Evolutionary conservation across 495 filamentous ascomycete species (phyloP), one percentile per base, ranked within the genome.

Genomic region (Penicillium canariense): DNA sequence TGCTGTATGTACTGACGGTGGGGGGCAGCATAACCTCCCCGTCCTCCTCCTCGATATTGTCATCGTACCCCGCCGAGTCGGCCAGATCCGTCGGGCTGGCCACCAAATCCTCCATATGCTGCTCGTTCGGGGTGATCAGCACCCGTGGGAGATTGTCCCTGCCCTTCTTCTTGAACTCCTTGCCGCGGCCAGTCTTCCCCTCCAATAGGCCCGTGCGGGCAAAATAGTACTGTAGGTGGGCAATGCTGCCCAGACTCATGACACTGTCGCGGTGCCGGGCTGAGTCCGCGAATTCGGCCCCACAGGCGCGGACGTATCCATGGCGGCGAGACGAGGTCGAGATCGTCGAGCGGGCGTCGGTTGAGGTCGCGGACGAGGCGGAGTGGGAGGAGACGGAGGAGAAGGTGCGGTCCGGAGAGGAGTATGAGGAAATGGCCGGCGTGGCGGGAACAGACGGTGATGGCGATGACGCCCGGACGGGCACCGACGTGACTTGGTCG

Each of bases 141-240:
- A 78, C 53, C 48, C 67, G 63, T 1, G 75, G 73, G 6, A 72
- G 54, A 38, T 75, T 72, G 17, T 73, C 65, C 38, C 56, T 61
- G 55, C 68, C 73, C 59, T 79, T 83, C 53, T 77, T 80, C 60
- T 87, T 87, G 54, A 80, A 85, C 61, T 88, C 87, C 7, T 86
- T 84, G 48, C 92, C 72, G 53, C 91, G 89, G 44, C 86, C 94
- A 15, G 91, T 92, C 68, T 96, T 97, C 31, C 93, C 91, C 63
- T 98, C 94, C 43, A 98, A 69, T 47, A 98, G 69, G 3, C 94
- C 94, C 3, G 94, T 98, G 46, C 95, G 81, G 32, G 94, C 93
- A 68, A 98, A 98, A 68, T 97, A 98, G 69, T 98, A 96, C 64
- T 98, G 94, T 60, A 98, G 74, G 73, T 98, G 94, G 42, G 92